Evolutionary conservation across 2,329 filamentous ascomycete genomes (phyloP).

Genomic region (Coniochaeta ligniaria): DNA sequence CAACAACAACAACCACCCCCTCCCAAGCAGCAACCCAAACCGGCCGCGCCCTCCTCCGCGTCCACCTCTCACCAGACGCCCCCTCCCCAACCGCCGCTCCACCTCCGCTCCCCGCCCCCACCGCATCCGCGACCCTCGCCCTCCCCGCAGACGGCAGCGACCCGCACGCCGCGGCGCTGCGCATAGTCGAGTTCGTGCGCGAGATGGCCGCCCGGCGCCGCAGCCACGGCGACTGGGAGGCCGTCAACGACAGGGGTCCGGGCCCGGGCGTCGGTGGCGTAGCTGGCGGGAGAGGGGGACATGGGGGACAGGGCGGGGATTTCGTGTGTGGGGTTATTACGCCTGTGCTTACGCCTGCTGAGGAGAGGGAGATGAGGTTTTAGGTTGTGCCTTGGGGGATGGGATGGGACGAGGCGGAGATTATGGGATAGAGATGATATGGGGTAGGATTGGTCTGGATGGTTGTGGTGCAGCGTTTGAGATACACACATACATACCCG

Average conservation of each 20-base stretch:
- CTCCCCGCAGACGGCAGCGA: conserved; percentile 2
- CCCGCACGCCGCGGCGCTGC: conserved; percentile 16
- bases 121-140: background rate
- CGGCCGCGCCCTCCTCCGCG: conserved; percentile 18
- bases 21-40: conserved; percentile 9
- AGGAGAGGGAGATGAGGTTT: conserved; percentile 1
- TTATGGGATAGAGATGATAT: too few species aligned
- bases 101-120: too few species aligned
- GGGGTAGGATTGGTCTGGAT: too few species aligned
- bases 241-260: background rate
- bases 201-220: conserved; percentile 9
- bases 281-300: background rate
- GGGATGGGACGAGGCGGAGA: too few species aligned
- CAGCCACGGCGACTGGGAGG: background rate
- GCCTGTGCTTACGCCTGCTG: background rate
- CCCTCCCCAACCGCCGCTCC: background rate
- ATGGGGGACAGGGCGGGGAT: background rate
- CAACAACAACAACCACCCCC: too few species aligned
- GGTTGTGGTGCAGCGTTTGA: too few species aligned
- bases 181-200: conserved; percentile 18
- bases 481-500: too few species aligned
- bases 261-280: background rate
- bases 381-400: background rate
- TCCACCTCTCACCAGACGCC: conserved; percentile 12
- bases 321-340: background rate